Conservation (phyloP, 208 protist genomes). For the Trichomonas tenax region DNA sequence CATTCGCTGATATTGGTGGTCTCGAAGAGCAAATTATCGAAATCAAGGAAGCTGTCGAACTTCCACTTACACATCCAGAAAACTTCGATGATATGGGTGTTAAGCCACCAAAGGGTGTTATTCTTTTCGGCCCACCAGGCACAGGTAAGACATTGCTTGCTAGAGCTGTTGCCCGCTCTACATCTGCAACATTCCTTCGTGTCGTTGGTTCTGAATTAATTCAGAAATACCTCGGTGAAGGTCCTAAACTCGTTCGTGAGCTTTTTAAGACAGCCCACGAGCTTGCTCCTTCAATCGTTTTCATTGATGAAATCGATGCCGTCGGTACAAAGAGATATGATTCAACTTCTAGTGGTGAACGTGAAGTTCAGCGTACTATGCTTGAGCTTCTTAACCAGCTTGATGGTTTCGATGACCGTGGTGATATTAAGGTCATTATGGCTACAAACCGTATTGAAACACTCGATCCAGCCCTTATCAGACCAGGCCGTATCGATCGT, state of each 20-base stretch:
- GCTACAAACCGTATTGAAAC: constrained; percentile 99
- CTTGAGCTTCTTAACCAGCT: constrained; percentile 99
- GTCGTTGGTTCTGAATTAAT: constrained; percentile 98
- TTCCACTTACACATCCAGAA: constrained; percentile 97
- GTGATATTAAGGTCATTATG: constrained; percentile 99
- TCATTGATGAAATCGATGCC: constrained; percentile 99
- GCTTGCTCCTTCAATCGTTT: constrained; percentile 94
- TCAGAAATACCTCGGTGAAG: constrained; percentile 99
- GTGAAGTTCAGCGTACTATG: constrained; percentile 99
- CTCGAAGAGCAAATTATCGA: constrained; percentile 97
- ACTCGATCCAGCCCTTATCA: constrained; percentile 97
- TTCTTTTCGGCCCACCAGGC: constrained; percentile 95
- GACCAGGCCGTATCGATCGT: constrained; percentile 96
- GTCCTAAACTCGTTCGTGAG: constrained; percentile 93
- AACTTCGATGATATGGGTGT: constrained; percentile 99
- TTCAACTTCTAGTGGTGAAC: constrained; percentile 80
- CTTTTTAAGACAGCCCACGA: constrained; percentile 97
- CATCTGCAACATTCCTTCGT: constrained; percentile 96
- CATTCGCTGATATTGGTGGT: constrained; percentile 97
- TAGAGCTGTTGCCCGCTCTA: constrained; percentile 96
- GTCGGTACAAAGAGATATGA: constrained; percentile 97
- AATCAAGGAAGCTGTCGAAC: constrained; percentile 69
- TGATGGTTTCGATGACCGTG: constrained; percentile 97
- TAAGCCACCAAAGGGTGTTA: constrained; percentile 96
- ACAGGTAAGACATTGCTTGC: constrained; percentile 96